Percentiles rank a stretch among this genome's conserved stretches.
Evolutionary conservation across 2,329 filamentous ascomycete species (phyloP).

Genomic region (Didymella keratinophila): DNA sequence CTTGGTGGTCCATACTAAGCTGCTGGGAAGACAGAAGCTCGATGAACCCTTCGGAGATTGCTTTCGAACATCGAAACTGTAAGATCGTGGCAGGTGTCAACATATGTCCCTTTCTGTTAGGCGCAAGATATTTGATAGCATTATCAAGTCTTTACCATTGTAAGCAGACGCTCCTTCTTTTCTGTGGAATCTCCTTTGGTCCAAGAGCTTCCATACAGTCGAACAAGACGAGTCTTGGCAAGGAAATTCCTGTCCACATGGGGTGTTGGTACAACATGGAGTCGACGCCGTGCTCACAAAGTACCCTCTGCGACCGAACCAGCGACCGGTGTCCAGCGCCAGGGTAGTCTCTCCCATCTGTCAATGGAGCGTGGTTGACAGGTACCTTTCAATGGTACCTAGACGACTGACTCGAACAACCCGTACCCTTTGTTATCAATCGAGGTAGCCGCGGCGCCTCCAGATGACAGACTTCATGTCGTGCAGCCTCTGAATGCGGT

Average conservation of each 20-base stretch:
- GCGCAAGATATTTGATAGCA: not conserved
- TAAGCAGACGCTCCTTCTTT: not conserved
- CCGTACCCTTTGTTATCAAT: not conserved
- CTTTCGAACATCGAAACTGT: not conserved
- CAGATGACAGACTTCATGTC: not conserved
- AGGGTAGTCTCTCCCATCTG: not conserved
- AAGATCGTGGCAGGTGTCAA: not conserved
- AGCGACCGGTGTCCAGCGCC: not conserved
- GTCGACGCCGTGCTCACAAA: not conserved
- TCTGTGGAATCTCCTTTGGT: not conserved
- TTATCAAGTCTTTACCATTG: not conserved
- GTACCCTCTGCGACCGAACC: not conserved
- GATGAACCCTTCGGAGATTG: not conserved
- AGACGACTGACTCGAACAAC: not conserved
- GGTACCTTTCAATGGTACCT: slow-evolving; percentile 3
- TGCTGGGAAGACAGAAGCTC: not conserved
- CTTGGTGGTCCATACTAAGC: not conserved
- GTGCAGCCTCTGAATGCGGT: slow-evolving; percentile 1
- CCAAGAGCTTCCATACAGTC: not conserved
- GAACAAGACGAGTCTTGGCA: not conserved
- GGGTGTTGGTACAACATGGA: not conserved
- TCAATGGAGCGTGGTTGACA: not conserved
- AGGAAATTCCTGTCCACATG: not conserved
- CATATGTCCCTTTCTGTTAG: not conserved
- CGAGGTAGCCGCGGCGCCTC: not conserved